Evolutionary conservation across 257 asterid species (phyloP), one percentile per base, ranked within the genome.

Genomic region (Rauvolfia tetraphylla): DNA sequence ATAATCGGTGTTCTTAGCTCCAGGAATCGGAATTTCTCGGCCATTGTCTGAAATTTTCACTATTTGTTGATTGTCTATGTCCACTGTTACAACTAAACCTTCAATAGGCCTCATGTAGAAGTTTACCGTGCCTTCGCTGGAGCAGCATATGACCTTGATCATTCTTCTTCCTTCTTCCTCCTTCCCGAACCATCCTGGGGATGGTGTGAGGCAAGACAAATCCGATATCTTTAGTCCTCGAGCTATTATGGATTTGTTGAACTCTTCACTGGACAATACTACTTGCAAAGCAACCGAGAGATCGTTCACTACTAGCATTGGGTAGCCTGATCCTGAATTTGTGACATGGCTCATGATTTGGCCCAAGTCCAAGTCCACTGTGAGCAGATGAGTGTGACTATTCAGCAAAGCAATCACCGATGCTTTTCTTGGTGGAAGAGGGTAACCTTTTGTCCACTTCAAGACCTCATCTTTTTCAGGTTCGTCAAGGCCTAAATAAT

Each of bases 31-130:
- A n/a, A 91, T 86, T 83, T 78, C 87, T 13, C 67, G 84, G n/a
- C 93, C 88, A 12, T 46, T 84, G 80, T 90, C 96, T 1, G 82
- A 76, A 12, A 91, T 49, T 76, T 87, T 91, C 0, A 91, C 68
- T 0, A 89, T 73, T 70, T 89, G 82, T 6, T 41, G 33, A 0
- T 85, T 85, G 56, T 93, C 98, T 39, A 89, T 71, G 31, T 93
- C 98, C 7, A 89, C 82, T 3, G 82, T 73, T 7, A 88, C 67
- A 0, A 88, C 72, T 9, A 93, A 59, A 22, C 98, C 97, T 84
- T 91, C 96, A 41, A 91, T 86, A 0, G 97, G 96, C 80, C 97
- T 87, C 97, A 93, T 89, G 86, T 91, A 93, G 87, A 86, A 93
- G 80, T 91, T 93, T 25, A 88, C 87, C 13, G 98, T 89, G 73